Evolutionary conservation across 1,284 basidiomycete genomes (phyloP), one percentile per base, ranked within the genome.

Genomic region (Hemileia vastatrix): DNA sequence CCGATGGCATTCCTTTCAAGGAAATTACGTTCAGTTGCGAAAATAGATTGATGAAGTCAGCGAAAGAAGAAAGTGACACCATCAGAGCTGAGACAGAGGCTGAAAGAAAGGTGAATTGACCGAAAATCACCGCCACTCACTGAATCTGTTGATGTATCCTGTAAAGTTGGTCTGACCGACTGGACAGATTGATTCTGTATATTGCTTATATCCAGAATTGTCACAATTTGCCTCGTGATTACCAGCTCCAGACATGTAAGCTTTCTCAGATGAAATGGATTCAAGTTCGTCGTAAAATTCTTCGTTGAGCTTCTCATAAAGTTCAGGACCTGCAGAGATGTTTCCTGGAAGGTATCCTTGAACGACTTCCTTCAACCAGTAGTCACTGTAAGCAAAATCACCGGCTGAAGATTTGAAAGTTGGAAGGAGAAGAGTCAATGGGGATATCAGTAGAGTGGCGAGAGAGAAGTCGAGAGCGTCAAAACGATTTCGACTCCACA

Each of bases 371-470:
- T 63, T 64, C 49, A 66, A 43, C 69, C 68, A 70, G 64, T 71
- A 67, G 24, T 70, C 70, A 13, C 66, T 66, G 33, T 71, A 71
- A 19, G 69, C 70, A 58, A 71, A 64, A 57, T 71, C 70, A 18
- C 67, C 68, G 1, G 67, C 49, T 11, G n/a, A 56, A 18, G 36
- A 40, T 9, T 50, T 13, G 48, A 50, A 50, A 32, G 48, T 9
- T 9, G n/a, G 48, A 18, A 50, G 4, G 36, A 40, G 36, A 40
- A 40, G 36, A 9, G 36, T 40, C 15, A 40, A 40, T 27, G 31
- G 48, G 48, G n/a, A 32, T 24, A 18, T 13, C 11, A 50, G n/a
- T 13, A 11, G 11, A 50, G 31, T 13, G 9, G 31, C 31, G n/a
- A 50, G 31, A 50, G n/a, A 50, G 13, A 24, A 50, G 13, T 50